A percentile compares a stretch with the other conserved stretches of the same genome.
Conservation (phyloP, 208 protist genomes). For the Trypanosoma cruzi region DNA sequence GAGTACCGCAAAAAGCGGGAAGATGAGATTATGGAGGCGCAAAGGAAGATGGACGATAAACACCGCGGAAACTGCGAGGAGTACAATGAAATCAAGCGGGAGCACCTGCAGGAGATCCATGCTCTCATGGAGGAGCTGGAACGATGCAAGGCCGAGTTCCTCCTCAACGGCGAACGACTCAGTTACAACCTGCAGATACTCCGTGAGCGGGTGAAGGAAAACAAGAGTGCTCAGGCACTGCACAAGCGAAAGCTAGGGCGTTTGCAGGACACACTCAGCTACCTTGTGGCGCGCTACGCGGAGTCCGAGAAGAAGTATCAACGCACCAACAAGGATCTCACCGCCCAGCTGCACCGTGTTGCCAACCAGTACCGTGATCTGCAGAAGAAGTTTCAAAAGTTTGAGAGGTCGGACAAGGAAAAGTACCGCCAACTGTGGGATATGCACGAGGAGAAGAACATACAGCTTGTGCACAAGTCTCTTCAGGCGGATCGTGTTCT, state of each 20-base stretch:
- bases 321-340: slow-evolving; percentile 94
- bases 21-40: slow-evolving; percentile 82
- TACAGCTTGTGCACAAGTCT: slow-evolving; percentile 83
- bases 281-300: slow-evolving; percentile 89
- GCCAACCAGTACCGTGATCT: slow-evolving; percentile 96
- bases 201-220: slow-evolving; percentile 95
- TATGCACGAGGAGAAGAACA: slow-evolving; percentile 95
- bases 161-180: slow-evolving; percentile 96
- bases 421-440: slow-evolving; percentile 95
- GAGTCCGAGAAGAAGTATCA: slow-evolving; percentile 93
- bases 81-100: slow-evolving; percentile 80
- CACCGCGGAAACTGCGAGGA: slow-evolving; percentile 82
- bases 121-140: slow-evolving; percentile 93
- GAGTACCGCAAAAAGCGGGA: slow-evolving; percentile 85
- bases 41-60: slow-evolving; percentile 75
- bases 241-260: slow-evolving; percentile 93
- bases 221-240: slow-evolving; percentile 91
- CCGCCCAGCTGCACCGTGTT: slow-evolving; percentile 92
- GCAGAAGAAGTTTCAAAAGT: slow-evolving; percentile 95
- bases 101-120: slow-evolving; percentile 90
- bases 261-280: slow-evolving; percentile 89
- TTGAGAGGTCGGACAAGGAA: slow-evolving; percentile 92
- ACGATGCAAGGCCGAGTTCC: slow-evolving; percentile 95
- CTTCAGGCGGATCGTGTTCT: slow-evolving; percentile 95
- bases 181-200: slow-evolving; percentile 97